These are phyloP conservation scores for Piper betle DNA, from an alignment of 164 flowering plant genomes.

Conservation along the genomic window DNA sequence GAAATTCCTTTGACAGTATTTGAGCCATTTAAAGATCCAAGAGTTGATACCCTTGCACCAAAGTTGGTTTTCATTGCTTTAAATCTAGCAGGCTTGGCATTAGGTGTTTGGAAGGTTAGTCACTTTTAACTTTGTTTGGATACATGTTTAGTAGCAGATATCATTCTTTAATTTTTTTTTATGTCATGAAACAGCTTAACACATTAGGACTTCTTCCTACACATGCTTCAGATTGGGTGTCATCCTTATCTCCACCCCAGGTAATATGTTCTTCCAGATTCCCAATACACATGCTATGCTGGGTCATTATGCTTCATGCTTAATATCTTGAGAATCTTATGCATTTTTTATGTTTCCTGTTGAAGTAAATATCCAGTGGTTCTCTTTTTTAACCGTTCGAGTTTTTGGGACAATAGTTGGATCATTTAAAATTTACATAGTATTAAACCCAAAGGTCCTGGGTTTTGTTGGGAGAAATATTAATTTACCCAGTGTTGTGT, in stretches of 20 bases:
- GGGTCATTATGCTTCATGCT: too few relatives aligned
- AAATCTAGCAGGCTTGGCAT: slow-evolving; percentile 62
- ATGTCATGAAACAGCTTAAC: slow-evolving; percentile 51
- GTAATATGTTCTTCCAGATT: slow-evolving; percentile 6
- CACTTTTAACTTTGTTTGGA: not conserved
- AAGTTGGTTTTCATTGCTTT: slow-evolving; percentile 78
- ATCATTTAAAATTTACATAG: too few relatives aligned
- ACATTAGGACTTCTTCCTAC: slow-evolving; percentile 97
- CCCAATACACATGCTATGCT: too few relatives aligned
- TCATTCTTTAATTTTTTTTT: not conserved
- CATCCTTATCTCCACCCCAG: slow-evolving; percentile 90
- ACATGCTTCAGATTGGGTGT: slow-evolving; percentile 97
- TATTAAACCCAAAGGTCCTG: too few relatives aligned
- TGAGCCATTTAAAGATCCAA: slow-evolving; percentile 89
- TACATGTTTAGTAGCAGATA: not conserved
- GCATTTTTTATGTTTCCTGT: too few relatives aligned
- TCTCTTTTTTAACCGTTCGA: too few relatives aligned
- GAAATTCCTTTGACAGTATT: slow-evolving; percentile 46
- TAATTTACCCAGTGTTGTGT: too few relatives aligned
- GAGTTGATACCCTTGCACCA: slow-evolving; percentile 67
- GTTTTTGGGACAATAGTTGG: too few relatives aligned
- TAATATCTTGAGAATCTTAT: too few relatives aligned
- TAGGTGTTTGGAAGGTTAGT: slow-evolving; percentile 93
- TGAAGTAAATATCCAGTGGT: too few relatives aligned
- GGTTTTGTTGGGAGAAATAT: too few relatives aligned